Conservation (phyloP, 1,139 yeast species). For the Kodamaea alishanica region DNA sequence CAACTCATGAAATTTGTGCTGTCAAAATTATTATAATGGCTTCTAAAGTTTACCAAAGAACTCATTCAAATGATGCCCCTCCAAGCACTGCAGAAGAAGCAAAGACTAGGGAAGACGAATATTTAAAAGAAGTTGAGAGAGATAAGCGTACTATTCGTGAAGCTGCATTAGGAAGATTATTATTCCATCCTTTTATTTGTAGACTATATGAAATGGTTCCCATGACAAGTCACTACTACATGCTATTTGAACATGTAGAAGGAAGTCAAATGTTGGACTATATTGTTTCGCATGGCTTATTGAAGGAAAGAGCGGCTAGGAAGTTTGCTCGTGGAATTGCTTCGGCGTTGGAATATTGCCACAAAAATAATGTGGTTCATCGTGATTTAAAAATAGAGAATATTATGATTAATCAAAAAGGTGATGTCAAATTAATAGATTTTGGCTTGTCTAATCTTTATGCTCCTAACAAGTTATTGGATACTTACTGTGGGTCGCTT, state of each 20-base stretch:
- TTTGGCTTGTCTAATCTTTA: slow-evolving; percentile 91
- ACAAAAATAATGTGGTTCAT: slow-evolving; percentile 90
- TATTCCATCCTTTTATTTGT: slow-evolving; percentile 92
- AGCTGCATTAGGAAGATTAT: slow-evolving; percentile 85
- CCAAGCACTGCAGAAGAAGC: slow-evolving; percentile 54
- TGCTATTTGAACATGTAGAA: slow-evolving; percentile 93
- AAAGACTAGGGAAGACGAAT: slow-evolving; percentile 63
- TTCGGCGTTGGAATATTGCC: slow-evolving; percentile 90
- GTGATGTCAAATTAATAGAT: slow-evolving; percentile 93
- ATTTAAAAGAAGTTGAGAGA: slow-evolving; percentile 83
- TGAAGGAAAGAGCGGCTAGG: slow-evolving; percentile 91
- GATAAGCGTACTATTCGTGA: slow-evolving; percentile 92
- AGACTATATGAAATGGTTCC: slow-evolving; percentile 90
- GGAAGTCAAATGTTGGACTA: slow-evolving; percentile 98
- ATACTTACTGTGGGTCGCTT: slow-evolving; percentile 94
- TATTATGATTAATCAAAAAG: slow-evolving; percentile 88
- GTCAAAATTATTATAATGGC: slow-evolving; percentile 82
- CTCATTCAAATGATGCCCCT: slow-evolving; percentile 70
- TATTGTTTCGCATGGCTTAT: slow-evolving; percentile 92
- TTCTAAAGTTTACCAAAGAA: slow-evolving; percentile 70
- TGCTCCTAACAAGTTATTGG: slow-evolving; percentile 66
- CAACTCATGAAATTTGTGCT: slow-evolving; percentile 82
- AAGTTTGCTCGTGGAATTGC: slow-evolving; percentile 96
- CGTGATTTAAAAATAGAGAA: slow-evolving; percentile 96
- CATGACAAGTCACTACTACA: slow-evolving; percentile 95